These are phyloP conservation scores for Picea glauca DNA, from an alignment of 75 land plant genomes.

Conservation along the genomic window DNA sequence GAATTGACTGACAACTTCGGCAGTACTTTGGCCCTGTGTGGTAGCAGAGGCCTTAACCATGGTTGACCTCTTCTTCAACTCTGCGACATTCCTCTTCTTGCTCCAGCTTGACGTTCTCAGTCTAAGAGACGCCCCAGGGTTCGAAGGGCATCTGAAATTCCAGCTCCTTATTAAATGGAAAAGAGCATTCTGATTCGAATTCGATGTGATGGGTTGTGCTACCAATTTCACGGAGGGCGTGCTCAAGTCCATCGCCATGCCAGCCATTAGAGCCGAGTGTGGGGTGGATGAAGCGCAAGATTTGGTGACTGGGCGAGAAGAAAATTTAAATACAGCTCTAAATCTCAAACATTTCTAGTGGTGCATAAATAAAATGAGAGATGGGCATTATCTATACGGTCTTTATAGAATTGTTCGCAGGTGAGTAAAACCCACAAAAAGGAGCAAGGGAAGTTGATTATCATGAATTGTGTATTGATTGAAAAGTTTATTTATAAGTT, in stretches of 20 bases:
- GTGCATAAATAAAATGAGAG: too few species aligned
- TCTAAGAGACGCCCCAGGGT: not conserved
- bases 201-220: not conserved
- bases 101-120: not conserved
- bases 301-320: too few species aligned
- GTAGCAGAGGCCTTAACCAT: conserved; percentile 9
- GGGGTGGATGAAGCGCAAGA: too few species aligned
- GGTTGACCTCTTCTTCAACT: not conserved
- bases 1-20: conserved; percentile 30
- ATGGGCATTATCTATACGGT: too few species aligned
- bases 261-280: not conserved
- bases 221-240: not conserved
- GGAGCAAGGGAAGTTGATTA: too few species aligned
- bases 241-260: not conserved
- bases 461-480: too few species aligned
- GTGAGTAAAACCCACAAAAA: too few species aligned
- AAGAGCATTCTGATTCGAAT: not conserved
- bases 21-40: conserved; percentile 19
- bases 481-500: too few species aligned
- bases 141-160: not conserved
- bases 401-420: too few species aligned
- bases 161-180: not conserved
- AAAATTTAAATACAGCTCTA: too few species aligned
- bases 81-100: not conserved
- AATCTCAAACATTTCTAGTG: too few species aligned